These are phyloP conservation scores for Olyra latifolia DNA, from an alignment of 176 grass and related monocot species.

Conservation along the genomic window DNA sequence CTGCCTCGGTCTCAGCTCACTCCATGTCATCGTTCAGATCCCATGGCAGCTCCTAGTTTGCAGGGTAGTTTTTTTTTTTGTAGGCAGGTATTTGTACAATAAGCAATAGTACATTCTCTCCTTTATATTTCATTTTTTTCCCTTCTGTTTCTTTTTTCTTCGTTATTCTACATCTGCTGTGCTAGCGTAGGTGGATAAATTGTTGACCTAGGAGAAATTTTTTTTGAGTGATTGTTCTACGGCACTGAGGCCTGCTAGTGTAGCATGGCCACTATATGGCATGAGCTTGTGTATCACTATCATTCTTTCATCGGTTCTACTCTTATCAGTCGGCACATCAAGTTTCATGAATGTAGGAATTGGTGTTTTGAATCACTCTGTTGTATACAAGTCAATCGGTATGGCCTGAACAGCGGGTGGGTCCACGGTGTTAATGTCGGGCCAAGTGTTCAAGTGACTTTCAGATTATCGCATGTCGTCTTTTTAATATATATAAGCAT, in stretches of 20 bases:
- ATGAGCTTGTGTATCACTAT: conserved; percentile 11
- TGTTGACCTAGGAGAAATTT: conserved; percentile 37
- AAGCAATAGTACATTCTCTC: conserved; percentile 40
- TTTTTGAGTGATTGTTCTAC: conserved; percentile 23
- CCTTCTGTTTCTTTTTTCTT: conserved; percentile 12
- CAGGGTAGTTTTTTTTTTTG: conserved; percentile 41
- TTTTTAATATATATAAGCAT: too few species aligned
- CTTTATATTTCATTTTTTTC: neutral
- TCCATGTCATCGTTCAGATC: conserved; percentile 86
- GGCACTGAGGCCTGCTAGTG: neutral
- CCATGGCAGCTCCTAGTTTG: conserved; percentile 56
- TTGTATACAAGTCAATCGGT: neutral
- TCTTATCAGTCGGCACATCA: neutral
- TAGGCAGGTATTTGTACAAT: conserved; percentile 63
- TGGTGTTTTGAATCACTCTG: neutral
- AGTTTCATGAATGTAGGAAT: conserved; percentile 13
- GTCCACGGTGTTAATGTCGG: too few species aligned
- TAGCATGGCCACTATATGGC: conserved; percentile 6
- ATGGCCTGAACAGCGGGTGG: neutral
- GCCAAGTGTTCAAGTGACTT: too few species aligned
- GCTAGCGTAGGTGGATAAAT: conserved; percentile 41
- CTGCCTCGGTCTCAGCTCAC: conserved; percentile 82
- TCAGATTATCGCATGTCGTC: too few species aligned
- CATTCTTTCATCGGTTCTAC: conserved; percentile 25
- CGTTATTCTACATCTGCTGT: conserved; percentile 22